Percentiles rank a stretch among this genome's conserved stretches.
Conservation (phyloP, 2,329 filamentous ascomycete genomes). For the Neofusicoccum laricinum region DNA sequence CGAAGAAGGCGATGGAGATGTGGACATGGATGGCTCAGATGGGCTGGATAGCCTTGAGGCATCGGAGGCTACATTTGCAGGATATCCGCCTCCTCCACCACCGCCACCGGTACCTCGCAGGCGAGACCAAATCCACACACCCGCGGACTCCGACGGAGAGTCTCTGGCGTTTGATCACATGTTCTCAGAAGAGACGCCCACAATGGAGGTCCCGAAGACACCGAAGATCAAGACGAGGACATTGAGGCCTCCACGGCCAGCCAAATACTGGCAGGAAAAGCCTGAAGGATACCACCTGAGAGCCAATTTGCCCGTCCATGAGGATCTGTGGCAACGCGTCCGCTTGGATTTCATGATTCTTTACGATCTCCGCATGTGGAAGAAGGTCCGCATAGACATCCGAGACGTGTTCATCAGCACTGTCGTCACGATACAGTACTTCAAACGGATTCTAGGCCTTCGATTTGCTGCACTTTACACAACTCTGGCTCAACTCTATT, state of each 20-base stretch:
- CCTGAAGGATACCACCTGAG: slow-evolving; percentile 66
- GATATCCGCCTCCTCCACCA: slow-evolving; percentile 65
- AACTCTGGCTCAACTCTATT: slow-evolving; percentile 85
- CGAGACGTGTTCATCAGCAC: slow-evolving; percentile 94
- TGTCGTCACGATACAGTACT: slow-evolving; percentile 90
- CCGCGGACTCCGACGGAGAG: slow-evolving; percentile 70
- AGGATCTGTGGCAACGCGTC: slow-evolving; percentile 85
- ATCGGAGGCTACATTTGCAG: slow-evolving; percentile 74
- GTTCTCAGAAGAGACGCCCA: slow-evolving; percentile 38
- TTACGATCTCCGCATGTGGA: slow-evolving; percentile 95
- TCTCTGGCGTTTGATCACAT: slow-evolving; percentile 45
- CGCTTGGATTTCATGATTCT: slow-evolving; percentile 91
- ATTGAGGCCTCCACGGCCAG: slow-evolving; percentile 59
- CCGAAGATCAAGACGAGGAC: slow-evolving; percentile 54
- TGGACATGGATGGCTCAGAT: slow-evolving; percentile 48
- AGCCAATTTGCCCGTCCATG: slow-evolving; percentile 65
- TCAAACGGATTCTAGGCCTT: slow-evolving; percentile 89
- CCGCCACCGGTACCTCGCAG: slow-evolving; percentile 43
- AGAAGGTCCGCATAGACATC: slow-evolving; percentile 85
- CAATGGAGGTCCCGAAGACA: slow-evolving; percentile 77
- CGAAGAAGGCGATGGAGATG: slow-evolving; percentile 47
- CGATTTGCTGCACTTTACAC: slow-evolving; percentile 96
- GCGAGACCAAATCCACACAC: slow-evolving; percentile 62
- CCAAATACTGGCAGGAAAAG: slow-evolving; percentile 82
- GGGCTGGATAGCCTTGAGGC: slow-evolving; percentile 68